These are phyloP conservation scores for Volvariella volvacea DNA, from an alignment of 1,284 basidiomycete genomes.

Conservation along the genomic window DNA sequence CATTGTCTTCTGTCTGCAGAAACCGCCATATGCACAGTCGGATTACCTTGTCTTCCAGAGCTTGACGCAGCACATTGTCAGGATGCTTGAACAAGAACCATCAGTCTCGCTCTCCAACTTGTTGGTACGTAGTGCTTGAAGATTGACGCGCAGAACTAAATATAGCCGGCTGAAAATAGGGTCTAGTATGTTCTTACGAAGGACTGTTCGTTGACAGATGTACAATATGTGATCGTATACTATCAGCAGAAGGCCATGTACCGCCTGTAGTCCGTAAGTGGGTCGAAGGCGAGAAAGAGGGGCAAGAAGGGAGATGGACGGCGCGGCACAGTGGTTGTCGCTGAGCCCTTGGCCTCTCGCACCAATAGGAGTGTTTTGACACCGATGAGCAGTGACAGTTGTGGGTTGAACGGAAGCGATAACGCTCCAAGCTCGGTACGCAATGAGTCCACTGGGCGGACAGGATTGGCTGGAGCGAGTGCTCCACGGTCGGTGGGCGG, in stretches of 20 bases:
- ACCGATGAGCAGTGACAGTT: no score
- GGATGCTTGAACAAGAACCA: constrained; percentile 48
- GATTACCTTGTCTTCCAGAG: constrained; percentile 56
- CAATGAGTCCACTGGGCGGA: no score
- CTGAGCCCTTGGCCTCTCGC: not conserved
- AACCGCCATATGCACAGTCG: constrained; percentile 60
- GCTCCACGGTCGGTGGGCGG: no score
- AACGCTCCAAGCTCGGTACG: no score
- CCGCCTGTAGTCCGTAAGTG: constrained; percentile 63
- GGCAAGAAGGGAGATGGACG: constrained; percentile 34
- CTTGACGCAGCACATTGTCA: constrained; percentile 57
- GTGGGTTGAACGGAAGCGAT: no score
- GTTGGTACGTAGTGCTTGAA: constrained; percentile 28
- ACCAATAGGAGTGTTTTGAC: no score
- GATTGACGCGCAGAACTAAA: constrained; percentile 9
- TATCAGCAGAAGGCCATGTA: constrained; percentile 60
- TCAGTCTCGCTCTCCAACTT: constrained; percentile 42
- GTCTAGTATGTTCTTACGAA: constrained; percentile 45
- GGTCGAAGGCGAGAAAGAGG: constrained; percentile 24
- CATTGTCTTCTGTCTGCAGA: constrained; percentile 29
- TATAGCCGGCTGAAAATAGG: constrained; percentile 22
- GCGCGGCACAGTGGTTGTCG: constrained; percentile 46
- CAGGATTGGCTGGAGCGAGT: no score
- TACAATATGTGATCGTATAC: constrained; percentile 48
- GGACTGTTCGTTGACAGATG: constrained; percentile 57